Evolutionary conservation across 2,329 filamentous ascomycete species (phyloP).

Genomic region (Ampelomyces quisqualis): DNA sequence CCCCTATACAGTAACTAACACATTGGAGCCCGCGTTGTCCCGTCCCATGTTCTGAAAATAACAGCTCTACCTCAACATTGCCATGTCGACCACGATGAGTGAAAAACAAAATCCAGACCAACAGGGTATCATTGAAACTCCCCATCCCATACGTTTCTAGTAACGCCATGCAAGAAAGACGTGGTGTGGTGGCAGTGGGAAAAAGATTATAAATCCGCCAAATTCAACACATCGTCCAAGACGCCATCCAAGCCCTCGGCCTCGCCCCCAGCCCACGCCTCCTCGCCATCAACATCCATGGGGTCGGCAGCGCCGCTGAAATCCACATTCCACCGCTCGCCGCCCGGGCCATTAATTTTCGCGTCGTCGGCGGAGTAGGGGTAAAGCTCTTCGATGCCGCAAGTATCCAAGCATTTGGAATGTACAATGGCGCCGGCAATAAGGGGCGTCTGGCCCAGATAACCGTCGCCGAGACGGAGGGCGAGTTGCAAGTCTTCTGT

Average conservation of each 20-base stretch:
- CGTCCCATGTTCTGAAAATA: too few species aligned
- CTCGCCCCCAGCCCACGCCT: conserved; percentile 45
- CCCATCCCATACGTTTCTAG: too few species aligned
- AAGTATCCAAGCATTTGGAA: conserved; percentile 65
- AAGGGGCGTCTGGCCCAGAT: conserved; percentile 75
- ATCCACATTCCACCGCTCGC: conserved; percentile 20
- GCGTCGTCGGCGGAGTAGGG: too few species aligned
- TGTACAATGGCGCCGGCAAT: conserved; percentile 67
- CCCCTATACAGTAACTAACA: too few species aligned
- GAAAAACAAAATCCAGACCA: too few species aligned
- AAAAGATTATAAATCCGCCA: conserved; percentile 27
- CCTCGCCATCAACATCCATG: conserved; percentile 42
- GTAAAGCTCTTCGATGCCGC: conserved; percentile 33
- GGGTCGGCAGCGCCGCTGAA: conserved; percentile 23
- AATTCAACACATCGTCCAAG: conserved; percentile 43
- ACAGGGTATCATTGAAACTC: too few species aligned
- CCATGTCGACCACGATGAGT: too few species aligned
- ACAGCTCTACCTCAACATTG: too few species aligned
- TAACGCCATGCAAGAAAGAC: too few species aligned
- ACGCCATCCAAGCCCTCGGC: conserved; percentile 35
- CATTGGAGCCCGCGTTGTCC: too few species aligned
- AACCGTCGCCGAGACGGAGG: conserved; percentile 71
- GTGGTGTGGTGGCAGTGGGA: too few species aligned
- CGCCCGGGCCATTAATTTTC: background rate
- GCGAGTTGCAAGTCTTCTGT: conserved; percentile 78